These are phyloP conservation scores for Tuber indicum DNA, from an alignment of 495 filamentous ascomycete genomes.

Conservation along the genomic window DNA sequence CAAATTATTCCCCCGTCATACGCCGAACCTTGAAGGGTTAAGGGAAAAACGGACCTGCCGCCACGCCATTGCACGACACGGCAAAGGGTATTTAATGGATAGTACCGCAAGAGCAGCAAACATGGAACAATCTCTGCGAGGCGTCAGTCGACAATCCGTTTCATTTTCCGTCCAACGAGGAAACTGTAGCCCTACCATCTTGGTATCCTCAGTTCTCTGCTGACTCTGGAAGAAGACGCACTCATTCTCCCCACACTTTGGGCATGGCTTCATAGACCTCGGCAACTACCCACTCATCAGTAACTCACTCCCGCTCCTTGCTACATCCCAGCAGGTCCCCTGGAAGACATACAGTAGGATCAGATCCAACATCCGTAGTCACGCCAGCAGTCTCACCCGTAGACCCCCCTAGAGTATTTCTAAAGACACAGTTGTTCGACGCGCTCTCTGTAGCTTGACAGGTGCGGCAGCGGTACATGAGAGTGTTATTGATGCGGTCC, in stretches of 20 bases:
- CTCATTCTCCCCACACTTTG: constrained; percentile 73
- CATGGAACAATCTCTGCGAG: constrained; percentile 88
- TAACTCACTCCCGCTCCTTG: constrained; percentile 16
- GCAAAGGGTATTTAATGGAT: constrained; percentile 57
- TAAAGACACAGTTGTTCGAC: constrained; percentile 79
- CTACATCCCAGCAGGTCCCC: constrained; percentile 36
- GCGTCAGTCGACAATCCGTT: constrained; percentile 8
- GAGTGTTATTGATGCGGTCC: constrained; percentile 51
- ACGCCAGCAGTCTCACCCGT: constrained; percentile 95
- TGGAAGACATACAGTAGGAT: constrained; percentile 86
- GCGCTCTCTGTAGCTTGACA: constrained; percentile 84
- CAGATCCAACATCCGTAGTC: constrained; percentile 88
- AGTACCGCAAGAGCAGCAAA: constrained; percentile 85
- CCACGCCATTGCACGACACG: constrained; percentile 3
- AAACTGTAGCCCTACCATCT: constrained; percentile 67
- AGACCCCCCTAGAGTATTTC: constrained; percentile 80
- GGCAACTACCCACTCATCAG: constrained; percentile 51
- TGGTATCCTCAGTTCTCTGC: constrained; percentile 89
- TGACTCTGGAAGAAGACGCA: constrained; percentile 98
- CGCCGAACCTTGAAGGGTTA: not conserved
- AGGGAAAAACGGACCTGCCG: constrained; percentile 16
- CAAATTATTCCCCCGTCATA: constrained; percentile 7
- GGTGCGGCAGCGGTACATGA: constrained; percentile 78
- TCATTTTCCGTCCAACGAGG: not conserved
- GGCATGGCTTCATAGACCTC: constrained; percentile 72